Evolutionary conservation across 345 rosid genomes (phyloP).

Genomic region (Firmiana major): DNA sequence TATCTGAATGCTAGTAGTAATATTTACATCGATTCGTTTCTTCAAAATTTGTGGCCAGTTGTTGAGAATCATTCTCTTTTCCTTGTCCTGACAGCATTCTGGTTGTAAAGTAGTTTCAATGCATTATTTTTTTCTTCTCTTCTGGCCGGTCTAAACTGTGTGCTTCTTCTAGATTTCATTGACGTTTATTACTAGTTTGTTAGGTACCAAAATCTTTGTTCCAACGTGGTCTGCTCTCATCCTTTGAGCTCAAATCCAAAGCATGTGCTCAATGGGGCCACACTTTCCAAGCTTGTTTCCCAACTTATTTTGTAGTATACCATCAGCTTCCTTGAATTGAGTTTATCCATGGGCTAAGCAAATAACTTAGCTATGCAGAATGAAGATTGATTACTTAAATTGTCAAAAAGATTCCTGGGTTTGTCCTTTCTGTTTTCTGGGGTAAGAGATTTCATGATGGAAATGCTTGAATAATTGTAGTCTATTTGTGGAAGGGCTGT

Average conservation of each 20-base stretch:
- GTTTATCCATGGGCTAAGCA: background rate
- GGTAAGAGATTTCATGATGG: background rate
- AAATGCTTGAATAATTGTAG: background rate
- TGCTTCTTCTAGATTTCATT: background rate
- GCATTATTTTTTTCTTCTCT: background rate
- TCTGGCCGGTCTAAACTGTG: background rate
- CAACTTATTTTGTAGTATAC: background rate
- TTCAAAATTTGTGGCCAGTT: constrained; percentile 28
- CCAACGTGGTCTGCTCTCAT: constrained; percentile 1
- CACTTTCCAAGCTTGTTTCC: background rate
- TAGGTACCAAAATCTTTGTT: constrained; percentile 15
- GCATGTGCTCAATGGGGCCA: constrained; percentile 22
- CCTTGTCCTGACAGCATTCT: constrained; percentile 22
- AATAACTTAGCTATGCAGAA: background rate
- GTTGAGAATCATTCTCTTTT: constrained; percentile 38
- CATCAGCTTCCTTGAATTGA: background rate
- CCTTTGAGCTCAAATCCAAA: constrained; percentile 1
- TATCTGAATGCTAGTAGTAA: constrained; percentile 12
- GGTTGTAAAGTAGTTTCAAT: constrained; percentile 24
- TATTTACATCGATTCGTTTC: constrained; percentile 21
- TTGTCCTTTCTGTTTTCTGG: background rate
- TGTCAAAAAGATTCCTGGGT: background rate
- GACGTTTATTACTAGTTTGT: background rate
- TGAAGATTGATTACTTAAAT: background rate
- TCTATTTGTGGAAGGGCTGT: background rate